Evolutionary conservation across 495 filamentous ascomycete genomes (phyloP).

Genomic region (Friedmanniomyces simplex): DNA sequence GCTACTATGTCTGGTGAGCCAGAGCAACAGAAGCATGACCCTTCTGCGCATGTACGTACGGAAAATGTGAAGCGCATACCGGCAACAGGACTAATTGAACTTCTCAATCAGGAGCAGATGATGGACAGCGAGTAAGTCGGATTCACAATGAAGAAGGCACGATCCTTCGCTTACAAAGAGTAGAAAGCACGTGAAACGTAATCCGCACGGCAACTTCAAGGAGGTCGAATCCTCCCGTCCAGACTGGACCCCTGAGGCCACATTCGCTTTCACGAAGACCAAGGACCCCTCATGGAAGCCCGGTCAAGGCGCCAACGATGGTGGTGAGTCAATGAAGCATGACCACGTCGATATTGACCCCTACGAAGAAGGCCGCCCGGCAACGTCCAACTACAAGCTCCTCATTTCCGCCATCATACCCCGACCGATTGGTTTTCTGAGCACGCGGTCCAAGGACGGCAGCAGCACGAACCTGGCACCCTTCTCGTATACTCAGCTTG

Average conservation of each 20-base stretch:
- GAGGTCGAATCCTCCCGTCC: conserved; percentile 62
- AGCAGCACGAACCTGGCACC: conserved; percentile 67
- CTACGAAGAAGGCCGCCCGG: conserved; percentile 56
- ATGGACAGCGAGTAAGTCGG: conserved; percentile 23
- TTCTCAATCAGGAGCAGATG: conserved; percentile 22
- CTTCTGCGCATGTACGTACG: conserved; percentile 15
- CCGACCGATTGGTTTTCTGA: conserved; percentile 59
- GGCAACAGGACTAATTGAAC: neutral
- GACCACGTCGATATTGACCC: conserved; percentile 76
- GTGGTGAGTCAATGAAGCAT: conserved; percentile 42
- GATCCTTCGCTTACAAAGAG: no score
- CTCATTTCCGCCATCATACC: conserved; percentile 81
- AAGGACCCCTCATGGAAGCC: conserved; percentile 64
- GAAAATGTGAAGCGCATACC: neutral
- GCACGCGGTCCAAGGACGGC: conserved; percentile 50
- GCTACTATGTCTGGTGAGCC: conserved; percentile 15
- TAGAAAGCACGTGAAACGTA: conserved; percentile 43
- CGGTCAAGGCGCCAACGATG: conserved; percentile 65
- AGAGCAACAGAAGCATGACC: conserved; percentile 28
- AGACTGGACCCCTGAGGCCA: conserved; percentile 44
- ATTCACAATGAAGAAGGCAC: neutral
- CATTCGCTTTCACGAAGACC: conserved; percentile 54
- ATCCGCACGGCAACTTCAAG: conserved; percentile 67
- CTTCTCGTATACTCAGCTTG: conserved; percentile 73
- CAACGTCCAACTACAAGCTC: conserved; percentile 78